These are phyloP conservation scores for Moricandia moricandioides DNA, from an alignment of 345 rosid genomes.

Conservation along the genomic window DNA sequence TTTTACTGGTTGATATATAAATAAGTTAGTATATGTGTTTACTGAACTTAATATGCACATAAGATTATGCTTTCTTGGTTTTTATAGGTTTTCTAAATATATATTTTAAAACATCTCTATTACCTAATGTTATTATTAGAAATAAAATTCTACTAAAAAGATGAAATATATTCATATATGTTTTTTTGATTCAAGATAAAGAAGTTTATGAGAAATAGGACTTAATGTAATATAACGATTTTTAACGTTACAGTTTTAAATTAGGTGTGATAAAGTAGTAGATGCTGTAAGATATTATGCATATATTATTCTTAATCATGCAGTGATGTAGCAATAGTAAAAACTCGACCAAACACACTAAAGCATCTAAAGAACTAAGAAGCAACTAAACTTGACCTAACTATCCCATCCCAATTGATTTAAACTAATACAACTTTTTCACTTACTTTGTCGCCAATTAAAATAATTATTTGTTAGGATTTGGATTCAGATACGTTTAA, in stretches of 20 bases:
- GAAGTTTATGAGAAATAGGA: background rate
- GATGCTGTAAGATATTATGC: conserved; percentile 17
- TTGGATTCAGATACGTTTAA: conserved; percentile 28
- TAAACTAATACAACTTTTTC: conserved; percentile 10
- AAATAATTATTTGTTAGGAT: conserved; percentile 21
- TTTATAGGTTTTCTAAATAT: background rate
- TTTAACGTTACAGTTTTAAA: background rate
- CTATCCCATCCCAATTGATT: conserved; percentile 36
- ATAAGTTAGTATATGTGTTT: no score
- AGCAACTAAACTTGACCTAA: conserved; percentile 38
- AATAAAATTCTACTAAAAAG: background rate
- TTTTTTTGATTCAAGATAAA: background rate
- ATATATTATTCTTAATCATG: conserved; percentile 8
- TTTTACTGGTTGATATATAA: no score
- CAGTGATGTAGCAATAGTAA: conserved; percentile 32
- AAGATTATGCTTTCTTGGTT: background rate
- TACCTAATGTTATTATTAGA: background rate
- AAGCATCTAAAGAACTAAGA: conserved; percentile 34
- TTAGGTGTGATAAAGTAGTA: background rate
- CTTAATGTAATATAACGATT: background rate
- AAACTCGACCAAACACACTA: conserved; percentile 24
- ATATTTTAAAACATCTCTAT: background rate
- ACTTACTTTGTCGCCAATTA: background rate
- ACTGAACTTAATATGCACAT: no score
- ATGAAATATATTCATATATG: background rate